Percentiles rank a stretch among this genome's conserved stretches.
These are phyloP conservation scores for Capsicum pubescens DNA, from an alignment of 257 asterid genomes.

Conservation along the genomic window DNA sequence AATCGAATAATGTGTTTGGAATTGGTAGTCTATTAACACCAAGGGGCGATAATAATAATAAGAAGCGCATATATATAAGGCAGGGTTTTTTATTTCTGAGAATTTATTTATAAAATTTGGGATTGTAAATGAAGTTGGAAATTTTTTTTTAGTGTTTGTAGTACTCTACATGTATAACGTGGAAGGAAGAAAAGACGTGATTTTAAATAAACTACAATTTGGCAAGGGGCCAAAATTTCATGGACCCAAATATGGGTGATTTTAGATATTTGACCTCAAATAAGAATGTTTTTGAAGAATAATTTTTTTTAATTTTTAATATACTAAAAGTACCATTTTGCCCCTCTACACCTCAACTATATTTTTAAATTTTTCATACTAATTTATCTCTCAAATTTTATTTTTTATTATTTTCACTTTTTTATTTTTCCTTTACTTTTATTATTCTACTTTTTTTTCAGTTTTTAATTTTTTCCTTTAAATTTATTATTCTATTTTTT, in stretches of 20 bases:
- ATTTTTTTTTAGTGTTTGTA: not conserved
- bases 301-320: too few relatives aligned
- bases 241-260: not conserved
- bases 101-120: not conserved
- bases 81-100: not conserved
- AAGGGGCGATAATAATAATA: slow-evolving; percentile 15
- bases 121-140: not conserved
- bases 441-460: too few relatives aligned
- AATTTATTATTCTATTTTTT: too few relatives aligned
- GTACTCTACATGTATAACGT: not conserved
- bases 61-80: slow-evolving; percentile 25
- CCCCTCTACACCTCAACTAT: too few relatives aligned
- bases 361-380: too few relatives aligned
- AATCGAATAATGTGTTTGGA: not conserved
- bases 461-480: too few relatives aligned
- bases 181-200: not conserved
- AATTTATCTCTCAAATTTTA: too few relatives aligned
- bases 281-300: too few relatives aligned
- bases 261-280: not conserved
- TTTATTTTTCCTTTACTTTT: too few relatives aligned
- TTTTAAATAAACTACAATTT: not conserved
- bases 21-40: not conserved
- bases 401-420: too few relatives aligned
- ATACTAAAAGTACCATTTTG: too few relatives aligned
- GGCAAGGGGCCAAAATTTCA: too few relatives aligned